Base-by-base conservation (phyloP, 225 moss, liverwort and hornwort genomes). In the Neckera pumila region DNA sequence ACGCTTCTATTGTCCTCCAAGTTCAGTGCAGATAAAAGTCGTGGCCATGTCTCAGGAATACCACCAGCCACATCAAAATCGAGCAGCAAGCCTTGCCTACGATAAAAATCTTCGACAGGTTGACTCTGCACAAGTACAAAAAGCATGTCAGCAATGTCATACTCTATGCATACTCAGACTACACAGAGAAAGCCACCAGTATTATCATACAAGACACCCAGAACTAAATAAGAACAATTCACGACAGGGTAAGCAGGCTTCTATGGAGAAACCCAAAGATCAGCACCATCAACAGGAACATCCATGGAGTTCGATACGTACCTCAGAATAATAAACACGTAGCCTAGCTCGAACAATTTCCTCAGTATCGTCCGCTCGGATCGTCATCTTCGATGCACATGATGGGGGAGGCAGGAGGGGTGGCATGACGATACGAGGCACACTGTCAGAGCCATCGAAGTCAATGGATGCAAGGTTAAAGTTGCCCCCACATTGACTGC, bases 41-140 rank as follows among this genome's bases (percentile, higher is more conserved):
- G 92, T 18, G 95, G 97, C 97, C 98, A 98, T 15, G 98, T 98
- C 87, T 98, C 97, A 6, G 95, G 93, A 33, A 98, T 97, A 17
- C 96, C 98, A 57, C 98, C 98, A 60, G 93, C 96, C 11, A 98
- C 97, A 79, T 96, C 94, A 84, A 98, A 98, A 85, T 98, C 98
- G 27, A 98, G 91, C 34, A 98, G 84, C 90, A 94, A 90, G 53
- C 95, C 95, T 86, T 88, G 87, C 19, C 47, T 87, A 12, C 96
- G 93, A 81, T 98, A 98, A 61, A 88, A 98, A 21, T 89, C 97
- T 87, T 97, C 98, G 28, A 98, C 98, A 42, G 97, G 98, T 88
- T 94, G 92, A 88, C 97, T 98, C 98, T 97, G 95, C 89, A 85
- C n/a, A 30, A 77, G 42, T 31, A n/a, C 43, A 49, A 64, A n/a